Percentiles rank a stretch among this genome's conserved stretches.
Conservation (phyloP, 2,329 filamentous ascomycete genomes). For the Polytolypa hystricis region DNA sequence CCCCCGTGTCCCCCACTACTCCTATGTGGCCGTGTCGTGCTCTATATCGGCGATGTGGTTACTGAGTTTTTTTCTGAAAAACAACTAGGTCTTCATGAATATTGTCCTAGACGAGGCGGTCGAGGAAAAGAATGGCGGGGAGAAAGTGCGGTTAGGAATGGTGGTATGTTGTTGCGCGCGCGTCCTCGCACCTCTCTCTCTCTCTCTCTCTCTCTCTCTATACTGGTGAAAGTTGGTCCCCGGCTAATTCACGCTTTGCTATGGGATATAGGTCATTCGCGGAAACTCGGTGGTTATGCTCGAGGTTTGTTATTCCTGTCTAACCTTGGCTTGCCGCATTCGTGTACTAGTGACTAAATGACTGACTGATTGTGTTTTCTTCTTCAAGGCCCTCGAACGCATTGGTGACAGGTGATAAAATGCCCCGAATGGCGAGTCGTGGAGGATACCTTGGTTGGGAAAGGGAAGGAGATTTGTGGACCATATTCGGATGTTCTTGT, state of each 20-base stretch:
- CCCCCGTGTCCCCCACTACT: not conserved
- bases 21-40: too few species aligned
- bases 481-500: too few species aligned
- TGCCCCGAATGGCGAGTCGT: not conserved
- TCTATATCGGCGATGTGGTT: too few species aligned
- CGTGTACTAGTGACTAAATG: not conserved
- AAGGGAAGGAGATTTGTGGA: too few species aligned
- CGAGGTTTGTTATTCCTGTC: constrained; percentile 45
- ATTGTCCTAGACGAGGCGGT: constrained; percentile 95
- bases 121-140: constrained; percentile 84
- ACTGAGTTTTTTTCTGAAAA: not conserved
- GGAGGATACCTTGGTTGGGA: too few species aligned
- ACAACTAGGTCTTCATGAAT: constrained; percentile 83
- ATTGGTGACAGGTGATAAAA: constrained; percentile 32
- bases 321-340: not conserved
- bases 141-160: constrained; percentile 86
- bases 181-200: constrained; percentile 12
- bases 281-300: constrained; percentile 99
- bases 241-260: constrained; percentile 8
- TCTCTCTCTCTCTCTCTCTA: not conserved
- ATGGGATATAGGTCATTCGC: constrained; percentile 63
- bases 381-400: constrained; percentile 28
- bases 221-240: not conserved
- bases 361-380: constrained; percentile 6
- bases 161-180: constrained; percentile 55